These are phyloP conservation scores for Voacanga thouarsii DNA, from an alignment of 257 asterid genomes.

Conservation along the genomic window DNA sequence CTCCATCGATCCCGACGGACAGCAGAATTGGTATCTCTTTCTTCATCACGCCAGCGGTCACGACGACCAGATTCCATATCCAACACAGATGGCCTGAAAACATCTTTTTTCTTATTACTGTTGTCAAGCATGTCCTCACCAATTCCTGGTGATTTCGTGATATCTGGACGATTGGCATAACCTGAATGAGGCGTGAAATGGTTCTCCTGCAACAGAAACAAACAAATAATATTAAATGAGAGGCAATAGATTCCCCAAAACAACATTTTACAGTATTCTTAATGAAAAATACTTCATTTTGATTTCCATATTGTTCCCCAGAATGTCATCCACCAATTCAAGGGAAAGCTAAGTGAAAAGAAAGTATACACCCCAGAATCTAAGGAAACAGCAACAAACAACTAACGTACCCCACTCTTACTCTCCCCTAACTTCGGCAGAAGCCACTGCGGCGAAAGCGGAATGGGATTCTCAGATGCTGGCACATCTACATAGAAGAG, in stretches of 20 bases:
- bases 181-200: conserved; percentile 41
- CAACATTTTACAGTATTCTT: not conserved
- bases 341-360: conserved; percentile 10
- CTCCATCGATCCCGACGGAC: conserved; percentile 83
- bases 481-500: conserved; percentile 50
- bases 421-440: conserved; percentile 78
- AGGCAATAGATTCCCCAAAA: not conserved
- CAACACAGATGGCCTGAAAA: conserved; percentile 90
- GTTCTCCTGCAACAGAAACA: conserved; percentile 50
- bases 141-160: conserved; percentile 46
- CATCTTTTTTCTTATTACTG: conserved; percentile 65
- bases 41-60: conserved; percentile 97
- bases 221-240: not conserved
- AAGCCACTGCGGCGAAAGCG: conserved; percentile 99
- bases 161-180: conserved; percentile 41
- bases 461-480: conserved; percentile 65
- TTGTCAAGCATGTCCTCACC: conserved; percentile 49
- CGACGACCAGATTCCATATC: conserved; percentile 75
- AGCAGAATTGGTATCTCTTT: conserved; percentile 79
- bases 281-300: not conserved
- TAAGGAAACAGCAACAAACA: conserved; percentile 10
- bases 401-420: conserved; percentile 71
- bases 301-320: not conserved
- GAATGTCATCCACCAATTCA: not conserved
- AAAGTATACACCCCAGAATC: not conserved